Evolutionary conservation across 129 eudicot genomes (phyloP), one percentile per base, ranked within the genome.

Genomic region (Gnaphalium uliginosum): DNA sequence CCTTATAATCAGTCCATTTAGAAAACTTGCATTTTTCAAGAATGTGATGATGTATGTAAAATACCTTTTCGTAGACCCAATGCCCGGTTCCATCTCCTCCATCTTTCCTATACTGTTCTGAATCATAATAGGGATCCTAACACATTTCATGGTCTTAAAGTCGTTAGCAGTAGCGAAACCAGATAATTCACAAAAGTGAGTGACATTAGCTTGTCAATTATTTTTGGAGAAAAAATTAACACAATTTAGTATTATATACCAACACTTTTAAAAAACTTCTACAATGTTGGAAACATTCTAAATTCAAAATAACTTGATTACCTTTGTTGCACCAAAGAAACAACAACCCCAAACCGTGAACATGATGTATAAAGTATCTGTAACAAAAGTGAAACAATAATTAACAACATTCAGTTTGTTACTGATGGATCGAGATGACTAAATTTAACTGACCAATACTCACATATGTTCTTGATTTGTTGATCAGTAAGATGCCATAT

Each of bases 71-170:
- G 29, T 92, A 92, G 14, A 92, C 87, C 98, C 98, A 92, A 73
- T 89, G 94, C 32, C 96, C 98, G 10, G 88, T 86, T 41, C 98
- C 98, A 79, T 92, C 98, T 78, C 98, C 98, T 71, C 98, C 98
- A 81, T 92, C 96, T 85, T 81, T 77, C 75, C 96, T 87, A 78
- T 92, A 90, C n/a, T 76, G 72, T 62, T 92, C 96, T 27, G 98
- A 92, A 72, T 92, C 98, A 73, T 92, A 92, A 81, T 73, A 92
- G 14, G 96, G 98, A 83, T 92, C 98, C 98, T 92, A 76, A 35
- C 19, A 33, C 29, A 64, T 53, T 53, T 62, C 78, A 81, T 71
- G 18, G 69, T 30, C n/a, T 3, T 70, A 29, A 11, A 48, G 22
- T 65, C 33, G 48, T 64, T 63, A 63, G 24, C 69, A 41, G 11